Evolutionary conservation across 768 basidiomycete species (phyloP).

Genomic region (Suillus subluteus): DNA sequence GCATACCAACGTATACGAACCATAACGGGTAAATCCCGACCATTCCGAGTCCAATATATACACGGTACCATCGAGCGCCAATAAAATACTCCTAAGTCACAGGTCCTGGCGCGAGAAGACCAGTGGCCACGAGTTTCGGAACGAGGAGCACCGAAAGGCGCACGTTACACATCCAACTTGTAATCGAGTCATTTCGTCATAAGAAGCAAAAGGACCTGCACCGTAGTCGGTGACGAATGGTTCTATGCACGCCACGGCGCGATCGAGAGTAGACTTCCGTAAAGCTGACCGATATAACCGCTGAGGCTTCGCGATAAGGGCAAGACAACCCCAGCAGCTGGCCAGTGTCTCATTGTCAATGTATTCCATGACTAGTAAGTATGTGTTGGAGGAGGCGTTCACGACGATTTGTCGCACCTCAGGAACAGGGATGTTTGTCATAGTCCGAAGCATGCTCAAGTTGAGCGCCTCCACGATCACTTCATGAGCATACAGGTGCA

Average conservation of each 20-base stretch:
- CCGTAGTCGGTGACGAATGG: not conserved
- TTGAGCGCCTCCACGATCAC: not conserved
- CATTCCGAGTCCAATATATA: constrained; percentile 24
- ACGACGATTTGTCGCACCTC: not conserved
- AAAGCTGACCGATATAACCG: constrained; percentile 31
- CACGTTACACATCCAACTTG: not conserved
- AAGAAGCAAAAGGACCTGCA: not conserved
- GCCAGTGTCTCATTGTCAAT: constrained; percentile 28
- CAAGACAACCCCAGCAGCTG: constrained; percentile 28
- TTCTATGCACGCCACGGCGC: not conserved
- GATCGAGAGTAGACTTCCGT: not conserved
- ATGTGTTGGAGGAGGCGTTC: not conserved
- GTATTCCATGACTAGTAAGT: constrained; percentile 26
- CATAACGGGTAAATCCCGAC: constrained; percentile 25
- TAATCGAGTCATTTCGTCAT: constrained; percentile 6
- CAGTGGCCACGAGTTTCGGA: constrained; percentile 15
- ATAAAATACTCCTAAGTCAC: constrained; percentile 21
- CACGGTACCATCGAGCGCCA: constrained; percentile 16
- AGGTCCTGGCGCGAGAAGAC: constrained; percentile 29
- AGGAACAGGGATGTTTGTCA: not conserved
- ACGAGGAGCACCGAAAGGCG: not conserved
- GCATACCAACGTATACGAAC: constrained; percentile 23
- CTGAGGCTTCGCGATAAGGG: constrained; percentile 27
- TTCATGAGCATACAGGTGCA: not conserved
- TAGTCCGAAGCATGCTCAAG: not conserved